Percentiles rank a stretch among this genome's conserved stretches.
These are phyloP conservation scores for Babesia ovis DNA, from an alignment of 169 alveolate species.

Conservation along the genomic window DNA sequence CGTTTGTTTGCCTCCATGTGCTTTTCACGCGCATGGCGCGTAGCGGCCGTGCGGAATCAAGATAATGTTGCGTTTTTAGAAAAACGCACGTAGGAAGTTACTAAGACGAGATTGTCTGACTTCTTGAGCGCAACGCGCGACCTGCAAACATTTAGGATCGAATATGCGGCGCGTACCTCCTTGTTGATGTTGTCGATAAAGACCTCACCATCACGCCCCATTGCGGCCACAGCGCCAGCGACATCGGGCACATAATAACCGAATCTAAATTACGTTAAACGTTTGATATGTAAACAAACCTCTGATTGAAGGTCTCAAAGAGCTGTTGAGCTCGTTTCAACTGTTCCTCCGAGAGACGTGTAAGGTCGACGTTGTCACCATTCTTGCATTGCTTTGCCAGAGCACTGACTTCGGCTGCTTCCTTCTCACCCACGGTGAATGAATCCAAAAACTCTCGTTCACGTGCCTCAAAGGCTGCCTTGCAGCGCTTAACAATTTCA, in stretches of 20 bases:
- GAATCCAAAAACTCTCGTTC: slow-evolving; percentile 56
- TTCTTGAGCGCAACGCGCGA: slow-evolving; percentile 24
- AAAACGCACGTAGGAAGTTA: slow-evolving; percentile 15
- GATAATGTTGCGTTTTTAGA: not conserved
- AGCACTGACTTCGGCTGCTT: slow-evolving; percentile 43
- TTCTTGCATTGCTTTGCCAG: slow-evolving; percentile 50
- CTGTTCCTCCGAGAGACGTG: slow-evolving; percentile 39
- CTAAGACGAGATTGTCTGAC: slow-evolving; percentile 1
- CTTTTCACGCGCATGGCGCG: slow-evolving; percentile 35
- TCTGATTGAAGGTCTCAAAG: slow-evolving; percentile 18
- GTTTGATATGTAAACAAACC: not conserved
- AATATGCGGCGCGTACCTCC: slow-evolving; percentile 5
- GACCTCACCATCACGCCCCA: slow-evolving; percentile 31
- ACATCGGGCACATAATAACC: slow-evolving; percentile 60
- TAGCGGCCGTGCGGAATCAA: slow-evolving; percentile 2
- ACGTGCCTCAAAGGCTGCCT: slow-evolving; percentile 28
- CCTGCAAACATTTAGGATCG: slow-evolving; percentile 4
- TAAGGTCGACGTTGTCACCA: slow-evolving; percentile 32
- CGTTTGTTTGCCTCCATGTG: slow-evolving; percentile 40
- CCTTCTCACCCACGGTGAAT: slow-evolving; percentile 49
- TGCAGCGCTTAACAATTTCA: slow-evolving; percentile 55
- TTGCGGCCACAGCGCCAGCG: slow-evolving; percentile 34
- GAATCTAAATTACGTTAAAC: slow-evolving; percentile 10
- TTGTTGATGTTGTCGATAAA: slow-evolving; percentile 29
- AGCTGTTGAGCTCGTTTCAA: slow-evolving; percentile 21